Evolutionary conservation across 164 flowering plant genomes (phyloP), one percentile per base, ranked within the genome.

Genomic region (Umbellularia californica): DNA sequence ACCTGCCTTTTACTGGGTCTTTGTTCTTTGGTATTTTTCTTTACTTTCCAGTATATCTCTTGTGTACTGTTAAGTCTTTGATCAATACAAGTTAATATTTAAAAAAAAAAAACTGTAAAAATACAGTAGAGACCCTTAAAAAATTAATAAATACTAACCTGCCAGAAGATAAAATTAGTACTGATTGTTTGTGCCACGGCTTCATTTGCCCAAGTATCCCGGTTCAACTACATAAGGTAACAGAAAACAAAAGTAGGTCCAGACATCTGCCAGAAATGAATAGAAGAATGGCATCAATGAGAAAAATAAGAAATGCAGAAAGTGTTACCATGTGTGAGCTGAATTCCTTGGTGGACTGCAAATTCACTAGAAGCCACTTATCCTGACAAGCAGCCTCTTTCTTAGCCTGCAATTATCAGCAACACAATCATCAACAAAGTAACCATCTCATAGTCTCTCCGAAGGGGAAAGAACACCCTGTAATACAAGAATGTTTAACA

Each of bases 121-220:
- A 33, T 30, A 14, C 47, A 67, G 23, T 3, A 13, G 33, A 67
- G 20, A 17, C 41, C 51, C 50, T 58, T 58, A 47, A 30, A 64
- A 71, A 12, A 50, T 58, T 23, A 2, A n/a, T 22, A 30, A 22
- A 65, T n/a, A 71, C 82, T 14, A 58, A 93, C 99, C 98, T 96
- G 98, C 99, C 99, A 96, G 84, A 96, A 96, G 80, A 96, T 88
- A 81, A 96, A 94, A 80, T 90, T 90, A 19, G 88, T 86, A 63
- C 82, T 77, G 74, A 96, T 86, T 22, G 95, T 94, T 80, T 96
- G 97, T 69, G 97, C 90, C 69, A 94, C 92, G 78, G 99, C 96
- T 84, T 96, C 99, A 87, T 96, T 91, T 72, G 96, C 90, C 98
- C 98, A 96, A 68, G 98, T 94, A 77, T 96, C 99, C 50, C 98